A percentile compares a stretch with the other conserved stretches of the same genome.
phyloP scores from a whole-genome alignment of 2,329 filamentous ascomycete genomes.

The Diaporthe eres region DNA sequence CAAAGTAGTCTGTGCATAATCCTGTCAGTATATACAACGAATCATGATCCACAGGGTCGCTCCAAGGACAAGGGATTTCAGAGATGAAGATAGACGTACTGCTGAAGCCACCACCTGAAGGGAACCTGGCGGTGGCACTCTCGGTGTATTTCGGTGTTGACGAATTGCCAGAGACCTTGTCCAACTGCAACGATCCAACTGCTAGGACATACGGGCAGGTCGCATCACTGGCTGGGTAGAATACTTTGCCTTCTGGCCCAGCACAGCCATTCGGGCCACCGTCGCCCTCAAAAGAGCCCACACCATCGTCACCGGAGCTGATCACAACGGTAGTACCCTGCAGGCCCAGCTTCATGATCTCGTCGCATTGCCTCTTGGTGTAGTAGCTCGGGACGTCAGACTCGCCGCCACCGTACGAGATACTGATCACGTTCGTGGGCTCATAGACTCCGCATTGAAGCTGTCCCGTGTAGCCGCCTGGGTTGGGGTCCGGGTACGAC shows the following conservation, averaged over 20 bases:
- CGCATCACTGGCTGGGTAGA: conserved; percentile 61
- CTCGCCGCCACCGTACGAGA: conserved; percentile 66
- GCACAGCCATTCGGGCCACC: conserved; percentile 50
- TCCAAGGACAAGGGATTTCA: not conserved
- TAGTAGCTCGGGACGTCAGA: conserved; percentile 61
- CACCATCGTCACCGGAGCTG: conserved; percentile 58
- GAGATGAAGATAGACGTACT: conserved; percentile 34
- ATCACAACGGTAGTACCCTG: conserved; percentile 58
- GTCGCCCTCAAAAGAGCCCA: conserved; percentile 51
- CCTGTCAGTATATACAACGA: not conserved
- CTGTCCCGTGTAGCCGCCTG: conserved; percentile 64
- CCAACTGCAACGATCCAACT: conserved; percentile 54
- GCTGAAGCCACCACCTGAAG: conserved; percentile 53
- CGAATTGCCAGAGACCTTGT: conserved; percentile 38
- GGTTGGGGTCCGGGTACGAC: conserved; percentile 60
- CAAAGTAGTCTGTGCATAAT: conserved; percentile 46
- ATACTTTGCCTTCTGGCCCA: conserved; percentile 54
- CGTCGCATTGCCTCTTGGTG: conserved; percentile 58
- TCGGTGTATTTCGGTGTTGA: conserved; percentile 41
- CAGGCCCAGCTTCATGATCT: conserved; percentile 62
- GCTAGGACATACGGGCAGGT: conserved; percentile 63
- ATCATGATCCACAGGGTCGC: too few relatives aligned
- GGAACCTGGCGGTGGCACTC: conserved; percentile 45
- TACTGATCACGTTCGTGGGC: conserved; percentile 65
- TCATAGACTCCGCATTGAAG: conserved; percentile 53